A percentile compares a stretch with the other conserved stretches of the same genome.
Conservation (phyloP, 805 yeast species). For the Barnettozyma siamensis region DNA sequence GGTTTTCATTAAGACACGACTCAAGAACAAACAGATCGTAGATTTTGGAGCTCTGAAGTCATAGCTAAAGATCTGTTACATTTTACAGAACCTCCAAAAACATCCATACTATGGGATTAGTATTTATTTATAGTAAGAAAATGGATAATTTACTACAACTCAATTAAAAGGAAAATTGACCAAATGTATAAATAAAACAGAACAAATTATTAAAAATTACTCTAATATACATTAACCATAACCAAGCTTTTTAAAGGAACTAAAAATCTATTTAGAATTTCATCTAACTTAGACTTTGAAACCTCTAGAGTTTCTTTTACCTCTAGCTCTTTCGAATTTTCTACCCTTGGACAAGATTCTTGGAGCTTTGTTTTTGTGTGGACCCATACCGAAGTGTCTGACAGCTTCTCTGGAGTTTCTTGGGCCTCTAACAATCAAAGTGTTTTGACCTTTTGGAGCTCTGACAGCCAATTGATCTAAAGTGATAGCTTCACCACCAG, state of each 20-base stretch:
- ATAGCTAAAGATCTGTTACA: constrained; percentile 6
- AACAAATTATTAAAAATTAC: constrained; percentile 12
- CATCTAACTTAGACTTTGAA: constrained; percentile 86
- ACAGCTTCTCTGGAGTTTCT: constrained; percentile 99
- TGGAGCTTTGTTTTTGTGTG: constrained; percentile 99
- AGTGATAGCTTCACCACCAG: constrained; percentile 99
- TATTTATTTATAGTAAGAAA: background rate
- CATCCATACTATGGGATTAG: constrained; percentile 14
- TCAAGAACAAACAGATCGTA: constrained; percentile 6
- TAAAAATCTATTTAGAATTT: constrained; percentile 2
- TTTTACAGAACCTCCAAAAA: constrained; percentile 2
- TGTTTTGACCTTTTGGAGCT: constrained; percentile 99
- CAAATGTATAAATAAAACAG: constrained; percentile 17
- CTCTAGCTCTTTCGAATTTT: constrained; percentile 99
- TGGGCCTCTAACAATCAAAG: constrained; percentile 97
- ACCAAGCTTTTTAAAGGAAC: constrained; percentile 6
- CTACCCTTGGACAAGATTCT: constrained; percentile 96
- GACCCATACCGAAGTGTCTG: constrained; percentile 99
- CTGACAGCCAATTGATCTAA: constrained; percentile 98
- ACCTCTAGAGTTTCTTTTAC: constrained; percentile 99
- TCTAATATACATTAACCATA: constrained; percentile 17
- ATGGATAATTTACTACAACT: constrained; percentile 3
- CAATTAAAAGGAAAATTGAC: constrained; percentile 12
- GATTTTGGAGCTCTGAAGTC: constrained; percentile 20
- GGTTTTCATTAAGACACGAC: background rate